Conservation (phyloP, 2,329 filamentous ascomycete species). For the Penicillium sp. region DNA sequence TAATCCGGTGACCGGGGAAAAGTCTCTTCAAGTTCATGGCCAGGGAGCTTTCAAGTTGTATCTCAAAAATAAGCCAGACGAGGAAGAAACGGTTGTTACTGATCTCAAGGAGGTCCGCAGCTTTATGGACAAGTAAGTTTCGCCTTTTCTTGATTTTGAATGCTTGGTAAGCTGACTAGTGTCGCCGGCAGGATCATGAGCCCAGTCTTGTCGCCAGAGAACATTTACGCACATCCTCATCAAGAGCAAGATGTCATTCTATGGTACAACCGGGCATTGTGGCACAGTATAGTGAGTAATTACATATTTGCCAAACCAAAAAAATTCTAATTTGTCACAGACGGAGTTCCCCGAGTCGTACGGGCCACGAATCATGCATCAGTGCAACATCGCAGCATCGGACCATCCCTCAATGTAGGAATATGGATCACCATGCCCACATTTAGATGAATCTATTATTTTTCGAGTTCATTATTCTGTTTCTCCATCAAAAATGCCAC, state of each 20-base stretch:
- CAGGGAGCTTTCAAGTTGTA: slow-evolving; percentile 38
- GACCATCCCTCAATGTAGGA: slow-evolving; percentile 10
- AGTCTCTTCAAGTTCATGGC: slow-evolving; percentile 37
- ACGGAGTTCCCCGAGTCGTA: slow-evolving; percentile 40
- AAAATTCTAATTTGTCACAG: not conserved
- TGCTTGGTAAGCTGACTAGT: not conserved
- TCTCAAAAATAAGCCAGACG: slow-evolving; percentile 15
- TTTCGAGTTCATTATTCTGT: no score
- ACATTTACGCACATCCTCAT: slow-evolving; percentile 40
- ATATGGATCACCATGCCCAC: no score
- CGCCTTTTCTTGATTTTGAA: not conserved
- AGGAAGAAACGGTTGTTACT: not conserved
- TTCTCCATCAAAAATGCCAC: no score
- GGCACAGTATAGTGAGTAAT: slow-evolving; percentile 39
- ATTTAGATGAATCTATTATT: no score
- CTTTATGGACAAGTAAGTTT: not conserved
- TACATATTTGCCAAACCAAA: not conserved
- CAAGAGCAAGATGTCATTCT: slow-evolving; percentile 41
- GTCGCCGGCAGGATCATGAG: slow-evolving; percentile 29
- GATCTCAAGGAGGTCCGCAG: not conserved
- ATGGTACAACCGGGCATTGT: slow-evolving; percentile 42
- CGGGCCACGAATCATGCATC: slow-evolving; percentile 42
- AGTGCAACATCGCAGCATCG: slow-evolving; percentile 35
- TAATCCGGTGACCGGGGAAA: slow-evolving; percentile 35
- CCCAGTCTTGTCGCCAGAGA: slow-evolving; percentile 32